These are phyloP conservation scores for Soucietia sequanensis DNA, from an alignment of 805 yeast genomes.

Conservation along the genomic window DNA sequence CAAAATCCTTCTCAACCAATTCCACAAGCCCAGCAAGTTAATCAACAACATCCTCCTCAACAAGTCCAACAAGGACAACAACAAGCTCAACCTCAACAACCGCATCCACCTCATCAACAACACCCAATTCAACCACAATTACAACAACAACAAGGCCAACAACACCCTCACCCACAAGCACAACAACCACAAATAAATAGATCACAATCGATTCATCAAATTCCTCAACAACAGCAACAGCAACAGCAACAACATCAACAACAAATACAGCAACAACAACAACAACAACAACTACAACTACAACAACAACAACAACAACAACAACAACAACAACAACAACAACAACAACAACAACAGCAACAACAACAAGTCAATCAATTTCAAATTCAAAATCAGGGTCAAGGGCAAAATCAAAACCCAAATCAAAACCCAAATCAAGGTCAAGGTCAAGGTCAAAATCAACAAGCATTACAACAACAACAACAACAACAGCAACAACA, in stretches of 20 bases:
- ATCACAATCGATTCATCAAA: too few relatives aligned
- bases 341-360: slow-evolving; percentile 4
- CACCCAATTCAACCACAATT: slow-evolving; percentile 12
- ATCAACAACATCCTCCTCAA: slow-evolving; percentile 26
- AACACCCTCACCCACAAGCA: slow-evolving; percentile 5
- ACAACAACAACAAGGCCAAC: slow-evolving; percentile 8
- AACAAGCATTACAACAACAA: not conserved
- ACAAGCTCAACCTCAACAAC: slow-evolving; percentile 13
- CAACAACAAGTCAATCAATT: slow-evolving; percentile 5
- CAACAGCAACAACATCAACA: slow-evolving; percentile 18
- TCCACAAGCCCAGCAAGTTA: slow-evolving; percentile 31
- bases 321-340: slow-evolving; percentile 7
- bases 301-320: slow-evolving; percentile 10
- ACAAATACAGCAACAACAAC: slow-evolving; percentile 17
- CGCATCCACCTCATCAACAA: slow-evolving; percentile 16
- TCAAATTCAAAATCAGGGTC: not conserved
- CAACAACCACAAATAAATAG: slow-evolving; percentile 3
- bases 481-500: slow-evolving; percentile 4
- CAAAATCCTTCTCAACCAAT: slow-evolving; percentile 14
- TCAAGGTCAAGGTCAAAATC: too few relatives aligned
- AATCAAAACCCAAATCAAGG: too few relatives aligned
- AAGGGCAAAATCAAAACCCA: not conserved
- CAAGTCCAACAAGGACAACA: slow-evolving; percentile 19
- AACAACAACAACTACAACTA: slow-evolving; percentile 13
- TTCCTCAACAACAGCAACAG: slow-evolving; percentile 22